A percentile compares a stretch with the other conserved stretches of the same genome.
Evolutionary conservation across 1,284 basidiomycete species (phyloP).

Genomic region (Chiua sp.): DNA sequence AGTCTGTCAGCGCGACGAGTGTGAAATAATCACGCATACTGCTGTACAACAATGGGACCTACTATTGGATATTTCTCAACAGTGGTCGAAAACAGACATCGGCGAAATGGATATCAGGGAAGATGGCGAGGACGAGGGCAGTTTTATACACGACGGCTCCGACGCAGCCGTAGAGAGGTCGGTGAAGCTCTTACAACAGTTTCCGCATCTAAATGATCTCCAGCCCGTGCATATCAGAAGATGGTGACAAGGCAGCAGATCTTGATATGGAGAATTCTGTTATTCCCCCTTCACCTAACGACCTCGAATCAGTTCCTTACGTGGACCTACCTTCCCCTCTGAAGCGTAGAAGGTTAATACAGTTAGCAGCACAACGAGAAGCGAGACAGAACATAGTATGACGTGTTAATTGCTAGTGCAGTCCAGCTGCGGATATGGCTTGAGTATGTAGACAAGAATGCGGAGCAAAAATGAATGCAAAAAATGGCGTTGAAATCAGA

Average conservation of each 20-base stretch:
- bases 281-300: background rate
- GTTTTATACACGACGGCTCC: slow-evolving; percentile 8
- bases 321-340: slow-evolving; percentile 27
- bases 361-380: slow-evolving; percentile 38
- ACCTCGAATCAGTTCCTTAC: slow-evolving; percentile 18
- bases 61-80: slow-evolving; percentile 47
- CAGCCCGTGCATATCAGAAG: slow-evolving; percentile 8
- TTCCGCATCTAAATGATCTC: slow-evolving; percentile 15
- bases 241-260: background rate
- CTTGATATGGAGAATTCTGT: slow-evolving; percentile 3
- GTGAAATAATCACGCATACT: slow-evolving; percentile 47
- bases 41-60: slow-evolving; percentile 55
- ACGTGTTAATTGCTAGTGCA: slow-evolving; percentile 41
- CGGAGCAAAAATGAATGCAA: slow-evolving; percentile 20
- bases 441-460: slow-evolving; percentile 33
- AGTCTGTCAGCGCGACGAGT: slow-evolving; percentile 38
- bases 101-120: slow-evolving; percentile 22
- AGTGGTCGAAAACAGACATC: slow-evolving; percentile 46
- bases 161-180: slow-evolving; percentile 10
- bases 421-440: slow-evolving; percentile 19
- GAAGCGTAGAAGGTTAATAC: slow-evolving; percentile 21
- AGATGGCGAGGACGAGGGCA: slow-evolving; percentile 5
- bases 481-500: slow-evolving; percentile 28
- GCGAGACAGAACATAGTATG: slow-evolving; percentile 50
- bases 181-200: background rate